phyloP scores from a whole-genome alignment of 2,329 filamentous ascomycete species.

The Cryoendolithus antarcticus region DNA sequence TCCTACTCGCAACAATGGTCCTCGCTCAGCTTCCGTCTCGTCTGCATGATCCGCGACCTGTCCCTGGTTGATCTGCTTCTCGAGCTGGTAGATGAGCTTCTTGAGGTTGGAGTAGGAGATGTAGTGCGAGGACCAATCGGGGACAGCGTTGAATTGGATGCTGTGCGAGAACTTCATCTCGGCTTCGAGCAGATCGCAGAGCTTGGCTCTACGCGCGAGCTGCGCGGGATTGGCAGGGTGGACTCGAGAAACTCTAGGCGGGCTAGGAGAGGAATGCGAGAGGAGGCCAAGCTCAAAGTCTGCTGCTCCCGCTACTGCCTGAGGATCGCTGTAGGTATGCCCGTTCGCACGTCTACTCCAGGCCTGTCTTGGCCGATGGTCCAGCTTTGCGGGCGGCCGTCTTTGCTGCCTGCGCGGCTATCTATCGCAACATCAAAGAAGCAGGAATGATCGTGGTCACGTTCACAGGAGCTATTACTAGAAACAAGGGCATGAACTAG shows the following conservation, averaged over 20 bases:
- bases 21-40: conserved; percentile 62
- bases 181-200: conserved; percentile 58
- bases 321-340: conserved; percentile 1
- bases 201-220: conserved; percentile 41
- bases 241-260: conserved; percentile 1
- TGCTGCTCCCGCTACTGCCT: background rate
- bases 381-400: too few relatives aligned
- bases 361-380: too few relatives aligned
- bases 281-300: conserved; percentile 17
- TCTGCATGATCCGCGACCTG: conserved; percentile 28
- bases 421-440: too few relatives aligned
- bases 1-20: conserved; percentile 58
- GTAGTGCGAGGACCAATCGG: conserved; percentile 98
- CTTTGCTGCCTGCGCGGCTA: too few relatives aligned
- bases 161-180: conserved; percentile 99
- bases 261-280: conserved; percentile 9
- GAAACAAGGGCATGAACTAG: too few relatives aligned
- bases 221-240: conserved; percentile 6
- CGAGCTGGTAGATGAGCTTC: conserved; percentile 93
- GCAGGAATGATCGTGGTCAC: too few relatives aligned
- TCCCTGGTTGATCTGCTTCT: conserved; percentile 63
- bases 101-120: conserved; percentile 98
- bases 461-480: too few relatives aligned
- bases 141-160: conserved; percentile 97
- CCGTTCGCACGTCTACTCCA: too few relatives aligned